Evolutionary conservation across 2,329 filamentous ascomycete genomes (phyloP).

Genomic region (Diaporthe amygdali): DNA sequence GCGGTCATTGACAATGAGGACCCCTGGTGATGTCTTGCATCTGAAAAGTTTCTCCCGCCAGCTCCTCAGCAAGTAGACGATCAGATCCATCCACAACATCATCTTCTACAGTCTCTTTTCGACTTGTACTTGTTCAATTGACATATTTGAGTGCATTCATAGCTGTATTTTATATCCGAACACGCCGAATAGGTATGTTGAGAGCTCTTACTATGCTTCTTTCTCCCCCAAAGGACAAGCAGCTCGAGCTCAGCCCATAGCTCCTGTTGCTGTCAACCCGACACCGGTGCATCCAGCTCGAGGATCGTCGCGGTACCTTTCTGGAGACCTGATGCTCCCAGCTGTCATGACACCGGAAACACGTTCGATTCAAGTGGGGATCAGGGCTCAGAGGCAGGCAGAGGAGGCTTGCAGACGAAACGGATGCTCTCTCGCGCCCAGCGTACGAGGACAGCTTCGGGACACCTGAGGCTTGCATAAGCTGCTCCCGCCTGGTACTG

Average conservation of each 20-base stretch:
- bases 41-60: conserved; percentile 24
- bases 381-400: neutral
- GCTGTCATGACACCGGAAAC: neutral
- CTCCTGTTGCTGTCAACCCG: neutral
- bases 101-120: neutral
- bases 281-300: neutral
- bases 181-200: neutral
- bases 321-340: neutral
- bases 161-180: neutral
- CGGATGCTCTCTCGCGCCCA: neutral
- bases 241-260: conserved; percentile 1
- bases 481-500: neutral
- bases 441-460: neutral
- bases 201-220: neutral
- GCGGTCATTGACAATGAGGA: conserved; percentile 1
- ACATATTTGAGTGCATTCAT: conserved; percentile 7
- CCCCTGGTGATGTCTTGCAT: conserved; percentile 22
- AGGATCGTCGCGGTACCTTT: neutral
- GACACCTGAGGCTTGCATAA: neutral
- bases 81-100: neutral
- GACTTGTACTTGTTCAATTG: neutral
- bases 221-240: neutral
- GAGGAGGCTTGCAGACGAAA: neutral
- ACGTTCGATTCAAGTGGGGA: neutral
- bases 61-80: neutral